Percentiles rank a stretch among this genome's conserved stretches.
These are phyloP conservation scores for Protoeuglena noctilucae DNA, from an alignment of 139 green algal genomes.

Conservation along the genomic window DNA sequence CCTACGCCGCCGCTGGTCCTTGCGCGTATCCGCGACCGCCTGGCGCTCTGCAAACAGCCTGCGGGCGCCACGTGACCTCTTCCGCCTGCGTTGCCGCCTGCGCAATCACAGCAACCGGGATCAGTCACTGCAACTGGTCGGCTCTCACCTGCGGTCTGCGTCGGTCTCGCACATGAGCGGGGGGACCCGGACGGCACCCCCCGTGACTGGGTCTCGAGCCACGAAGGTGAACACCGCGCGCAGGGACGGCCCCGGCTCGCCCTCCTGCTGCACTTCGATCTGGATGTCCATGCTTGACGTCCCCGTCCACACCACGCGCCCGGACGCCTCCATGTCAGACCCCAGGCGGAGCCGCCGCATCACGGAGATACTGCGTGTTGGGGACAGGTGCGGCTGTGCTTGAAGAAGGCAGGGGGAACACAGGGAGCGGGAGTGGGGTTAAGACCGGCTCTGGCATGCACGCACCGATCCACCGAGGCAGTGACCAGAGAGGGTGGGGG, in stretches of 20 bases:
- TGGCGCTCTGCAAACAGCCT: neutral
- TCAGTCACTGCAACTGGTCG: neutral
- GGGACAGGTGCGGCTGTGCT: neutral
- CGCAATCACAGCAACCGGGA: no score
- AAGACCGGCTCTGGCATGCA: neutral
- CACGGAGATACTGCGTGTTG: neutral
- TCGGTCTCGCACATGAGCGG: slow-evolving; percentile 9
- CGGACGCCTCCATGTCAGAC: no score
- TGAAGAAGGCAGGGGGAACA: neutral
- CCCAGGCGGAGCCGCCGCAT: neutral
- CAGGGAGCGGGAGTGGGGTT: neutral
- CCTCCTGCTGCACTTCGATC: slow-evolving; percentile 1
- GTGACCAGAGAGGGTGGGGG: no score
- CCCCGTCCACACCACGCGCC: slow-evolving; percentile 8
- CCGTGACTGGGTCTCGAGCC: slow-evolving; percentile 14
- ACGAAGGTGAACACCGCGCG: slow-evolving; percentile 23
- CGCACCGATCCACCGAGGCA: neutral
- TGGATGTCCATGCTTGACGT: slow-evolving; percentile 14
- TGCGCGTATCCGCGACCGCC: neutral
- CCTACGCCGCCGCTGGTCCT: neutral
- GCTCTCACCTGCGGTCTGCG: neutral
- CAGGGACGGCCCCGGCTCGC: neutral
- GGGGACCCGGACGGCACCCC: slow-evolving; percentile 12
- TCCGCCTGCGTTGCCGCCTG: no score
- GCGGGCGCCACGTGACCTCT: neutral